phyloP scores from a whole-genome alignment of 345 rosid genomes.

The Geranium rotundifolium region DNA sequence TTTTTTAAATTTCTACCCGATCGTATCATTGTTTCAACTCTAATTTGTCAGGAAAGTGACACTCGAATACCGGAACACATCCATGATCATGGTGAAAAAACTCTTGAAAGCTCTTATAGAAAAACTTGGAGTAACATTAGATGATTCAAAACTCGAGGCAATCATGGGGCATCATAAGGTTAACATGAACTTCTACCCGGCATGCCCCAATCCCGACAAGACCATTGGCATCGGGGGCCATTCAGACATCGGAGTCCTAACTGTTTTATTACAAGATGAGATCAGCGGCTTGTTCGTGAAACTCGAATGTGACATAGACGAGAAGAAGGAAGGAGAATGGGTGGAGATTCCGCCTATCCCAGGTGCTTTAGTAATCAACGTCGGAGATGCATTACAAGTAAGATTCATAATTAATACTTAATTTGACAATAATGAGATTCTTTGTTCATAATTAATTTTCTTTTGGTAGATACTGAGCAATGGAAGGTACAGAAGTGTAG shows the following conservation, averaged over 20 bases:
- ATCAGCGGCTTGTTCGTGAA: constrained; percentile 56
- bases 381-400: constrained; percentile 34
- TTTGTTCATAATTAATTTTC: too few species aligned
- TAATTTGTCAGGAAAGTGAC: constrained; percentile 27
- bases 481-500: constrained; percentile 49
- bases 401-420: neutral
- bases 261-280: constrained; percentile 47
- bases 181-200: constrained; percentile 54
- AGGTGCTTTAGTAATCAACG: too few species aligned
- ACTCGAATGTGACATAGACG: constrained; percentile 11
- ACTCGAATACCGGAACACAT: constrained; percentile 31
- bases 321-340: constrained; percentile 22
- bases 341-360: too few species aligned
- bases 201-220: constrained; percentile 47
- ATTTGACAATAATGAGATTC: too few species aligned
- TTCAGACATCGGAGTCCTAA: constrained; percentile 48
- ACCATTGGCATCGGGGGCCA: constrained; percentile 55
- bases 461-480: constrained; percentile 41
- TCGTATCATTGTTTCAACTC: too few species aligned
- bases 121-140: constrained; percentile 29
- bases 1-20: too few species aligned
- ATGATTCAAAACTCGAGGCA: constrained; percentile 25
- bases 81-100: constrained; percentile 30
- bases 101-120: constrained; percentile 26
- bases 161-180: constrained; percentile 30